Evolutionary conservation across 345 rosid genomes (phyloP).

Genomic region (Moricandia moricandioides): DNA sequence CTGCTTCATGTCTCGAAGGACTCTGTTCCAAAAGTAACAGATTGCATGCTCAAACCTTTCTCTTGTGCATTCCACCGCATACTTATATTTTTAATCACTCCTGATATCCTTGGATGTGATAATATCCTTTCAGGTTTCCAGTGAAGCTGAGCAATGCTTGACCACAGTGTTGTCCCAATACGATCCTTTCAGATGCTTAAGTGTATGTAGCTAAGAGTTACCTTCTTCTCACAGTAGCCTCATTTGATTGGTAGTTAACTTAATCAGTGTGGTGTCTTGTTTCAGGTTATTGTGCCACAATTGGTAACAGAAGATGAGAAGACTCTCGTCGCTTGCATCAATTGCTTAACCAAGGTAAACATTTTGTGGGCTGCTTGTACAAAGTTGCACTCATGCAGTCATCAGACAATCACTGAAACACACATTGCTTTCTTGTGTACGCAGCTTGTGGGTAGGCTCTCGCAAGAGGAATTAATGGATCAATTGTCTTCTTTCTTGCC

Average conservation of each 20-base stretch:
- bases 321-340: conserved; percentile 85
- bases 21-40: conserved; percentile 61
- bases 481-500: conserved; percentile 90
- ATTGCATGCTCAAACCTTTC: conserved; percentile 9
- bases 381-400: neutral
- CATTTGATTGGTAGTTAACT: conserved; percentile 1
- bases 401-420: conserved; percentile 1
- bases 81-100: neutral
- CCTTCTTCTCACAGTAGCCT: conserved; percentile 8
- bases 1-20: conserved; percentile 85
- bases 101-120: conserved; percentile 20
- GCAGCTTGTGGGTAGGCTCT: conserved; percentile 94
- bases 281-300: conserved; percentile 83
- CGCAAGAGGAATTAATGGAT: conserved; percentile 79
- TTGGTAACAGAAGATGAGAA: conserved; percentile 93
- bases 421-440: conserved; percentile 22
- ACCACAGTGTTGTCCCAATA: conserved; percentile 67
- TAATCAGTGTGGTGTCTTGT: conserved; percentile 15
- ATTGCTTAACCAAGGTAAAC: conserved; percentile 94
- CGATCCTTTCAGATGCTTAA: conserved; percentile 96
- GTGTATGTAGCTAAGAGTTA: conserved; percentile 49
- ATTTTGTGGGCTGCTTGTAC: neutral
- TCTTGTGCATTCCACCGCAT: neutral
- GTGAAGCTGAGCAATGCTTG: conserved; percentile 90
- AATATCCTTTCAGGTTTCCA: conserved; percentile 57